Conservation (phyloP, 768 basidiomycete species). For the Boletales sp. region DNA sequence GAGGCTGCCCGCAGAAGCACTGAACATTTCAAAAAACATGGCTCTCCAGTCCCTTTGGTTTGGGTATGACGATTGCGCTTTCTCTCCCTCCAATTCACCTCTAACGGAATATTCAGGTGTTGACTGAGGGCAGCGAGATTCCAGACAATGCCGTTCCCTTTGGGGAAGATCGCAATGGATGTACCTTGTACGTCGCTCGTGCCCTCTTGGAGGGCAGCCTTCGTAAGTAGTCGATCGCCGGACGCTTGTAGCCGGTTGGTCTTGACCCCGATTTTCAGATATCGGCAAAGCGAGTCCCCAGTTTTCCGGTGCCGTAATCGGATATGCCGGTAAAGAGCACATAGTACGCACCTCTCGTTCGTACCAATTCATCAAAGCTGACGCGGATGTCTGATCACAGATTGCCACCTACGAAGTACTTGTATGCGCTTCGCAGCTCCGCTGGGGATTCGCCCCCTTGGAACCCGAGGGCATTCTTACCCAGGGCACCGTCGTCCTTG, state of each 20-base stretch:
- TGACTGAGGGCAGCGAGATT: slow-evolving; percentile 30
- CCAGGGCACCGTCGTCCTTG: slow-evolving; percentile 31
- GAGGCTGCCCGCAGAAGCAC: slow-evolving; percentile 28
- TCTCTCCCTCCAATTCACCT: background rate
- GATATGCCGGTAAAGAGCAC: slow-evolving; percentile 33
- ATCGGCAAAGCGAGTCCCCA: slow-evolving; percentile 34
- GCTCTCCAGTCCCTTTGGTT: slow-evolving; percentile 30
- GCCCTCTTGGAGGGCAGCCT: slow-evolving; percentile 30
- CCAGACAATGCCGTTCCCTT: slow-evolving; percentile 34
- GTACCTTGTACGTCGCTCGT: slow-evolving; percentile 27
- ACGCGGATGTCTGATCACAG: slow-evolving; percentile 11
- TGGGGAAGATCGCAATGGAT: slow-evolving; percentile 29
- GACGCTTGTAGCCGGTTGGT: background rate
- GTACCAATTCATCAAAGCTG: background rate
- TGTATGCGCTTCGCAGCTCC: slow-evolving; percentile 33
- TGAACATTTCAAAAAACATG: slow-evolving; percentile 23
- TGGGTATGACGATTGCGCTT: slow-evolving; percentile 19
- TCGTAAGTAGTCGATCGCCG: slow-evolving; percentile 16
- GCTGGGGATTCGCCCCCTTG: slow-evolving; percentile 25
- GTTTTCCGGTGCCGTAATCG: slow-evolving; percentile 29
- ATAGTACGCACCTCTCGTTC: slow-evolving; percentile 18
- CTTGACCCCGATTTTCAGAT: slow-evolving; percentile 16
- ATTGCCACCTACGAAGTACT: slow-evolving; percentile 33
- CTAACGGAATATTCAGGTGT: slow-evolving; percentile 11
- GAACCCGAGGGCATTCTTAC: slow-evolving; percentile 10